These are phyloP conservation scores for Teratosphaeria destructans DNA, from an alignment of 2,329 filamentous ascomycete genomes.

Conservation along the genomic window DNA sequence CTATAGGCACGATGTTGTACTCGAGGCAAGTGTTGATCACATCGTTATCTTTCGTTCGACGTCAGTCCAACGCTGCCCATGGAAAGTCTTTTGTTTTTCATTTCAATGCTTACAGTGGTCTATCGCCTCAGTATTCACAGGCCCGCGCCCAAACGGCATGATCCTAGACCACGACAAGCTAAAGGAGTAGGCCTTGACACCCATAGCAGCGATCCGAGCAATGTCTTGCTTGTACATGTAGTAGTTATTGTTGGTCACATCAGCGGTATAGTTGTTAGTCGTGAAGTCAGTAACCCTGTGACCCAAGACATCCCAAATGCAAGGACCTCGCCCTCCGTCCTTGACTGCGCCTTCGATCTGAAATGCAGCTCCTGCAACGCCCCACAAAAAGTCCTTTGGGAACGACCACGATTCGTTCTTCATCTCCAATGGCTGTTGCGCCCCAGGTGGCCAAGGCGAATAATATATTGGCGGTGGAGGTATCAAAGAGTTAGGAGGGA, in stretches of 20 bases:
- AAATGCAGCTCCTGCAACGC: slow-evolving; percentile 24
- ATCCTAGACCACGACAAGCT: slow-evolving; percentile 40
- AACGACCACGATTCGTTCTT: slow-evolving; percentile 25
- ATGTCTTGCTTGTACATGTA: slow-evolving; percentile 34
- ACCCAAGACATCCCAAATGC: slow-evolving; percentile 24
- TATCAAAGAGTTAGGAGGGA: slow-evolving; percentile 25
- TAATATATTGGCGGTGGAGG: slow-evolving; percentile 26
- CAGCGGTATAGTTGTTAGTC: slow-evolving; percentile 3
- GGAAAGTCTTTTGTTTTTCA: neutral
- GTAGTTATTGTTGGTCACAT: slow-evolving; percentile 39
- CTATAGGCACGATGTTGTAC: slow-evolving; percentile 58
- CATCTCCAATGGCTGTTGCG: slow-evolving; percentile 18
- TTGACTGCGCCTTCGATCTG: slow-evolving; percentile 24
- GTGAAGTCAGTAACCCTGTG: slow-evolving; percentile 9
- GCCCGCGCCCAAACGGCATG: slow-evolving; percentile 37
- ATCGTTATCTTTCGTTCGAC: slow-evolving; percentile 23
- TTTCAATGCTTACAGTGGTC: slow-evolving; percentile 29
- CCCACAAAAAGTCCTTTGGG: slow-evolving; percentile 23
- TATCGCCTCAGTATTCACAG: slow-evolving; percentile 37
- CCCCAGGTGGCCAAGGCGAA: slow-evolving; percentile 22
- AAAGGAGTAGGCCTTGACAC: slow-evolving; percentile 29
- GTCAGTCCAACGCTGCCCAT: neutral
- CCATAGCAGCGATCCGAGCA: slow-evolving; percentile 30
- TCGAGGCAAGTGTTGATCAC: slow-evolving; percentile 31
- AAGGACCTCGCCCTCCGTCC: slow-evolving; percentile 21